These are phyloP conservation scores for Rhipidocladum racemiflorum DNA, from an alignment of 176 grass and related monocot genomes.

Conservation along the genomic window DNA sequence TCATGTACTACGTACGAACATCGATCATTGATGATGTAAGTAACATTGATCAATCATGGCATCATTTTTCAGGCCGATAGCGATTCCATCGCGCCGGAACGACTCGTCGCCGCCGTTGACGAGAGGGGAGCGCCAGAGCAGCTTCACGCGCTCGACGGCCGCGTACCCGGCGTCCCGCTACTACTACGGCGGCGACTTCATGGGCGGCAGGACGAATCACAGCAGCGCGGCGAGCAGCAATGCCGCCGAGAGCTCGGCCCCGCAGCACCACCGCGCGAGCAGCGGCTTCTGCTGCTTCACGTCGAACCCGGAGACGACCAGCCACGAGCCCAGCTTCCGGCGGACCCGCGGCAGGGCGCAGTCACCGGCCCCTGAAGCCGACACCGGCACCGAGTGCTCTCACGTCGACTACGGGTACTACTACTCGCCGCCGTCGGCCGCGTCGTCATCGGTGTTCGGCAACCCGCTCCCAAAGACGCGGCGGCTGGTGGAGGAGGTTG, in stretches of 20 bases:
- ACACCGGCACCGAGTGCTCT: conserved; percentile 41
- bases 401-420: conserved; percentile 45
- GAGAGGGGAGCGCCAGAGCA: conserved; percentile 43
- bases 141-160: conserved; percentile 35
- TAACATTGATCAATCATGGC: not conserved
- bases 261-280: conserved; percentile 22
- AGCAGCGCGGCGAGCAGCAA: conserved; percentile 15
- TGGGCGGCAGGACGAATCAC: conserved; percentile 25
- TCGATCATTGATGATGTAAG: not conserved
- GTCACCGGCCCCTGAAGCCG: conserved; percentile 21
- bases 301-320: conserved; percentile 47
- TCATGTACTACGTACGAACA: not conserved
- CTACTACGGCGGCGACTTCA: conserved; percentile 31
- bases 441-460: conserved; percentile 50
- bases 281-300: conserved; percentile 72
- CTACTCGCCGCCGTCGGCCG: conserved; percentile 56
- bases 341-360: conserved; percentile 25
- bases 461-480: conserved; percentile 40
- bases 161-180: conserved; percentile 44
- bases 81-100: conserved; percentile 53
- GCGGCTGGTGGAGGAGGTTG: conserved; percentile 27
- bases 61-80: conserved; percentile 52
- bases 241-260: not conserved
- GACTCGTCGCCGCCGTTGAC: conserved; percentile 59
- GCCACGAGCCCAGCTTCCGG: conserved; percentile 67